Percentiles rank a stretch among this genome's conserved stretches.
Evolutionary conservation across 164 flowering plant species (phyloP).

Genomic region (Liriodendron chinense): DNA sequence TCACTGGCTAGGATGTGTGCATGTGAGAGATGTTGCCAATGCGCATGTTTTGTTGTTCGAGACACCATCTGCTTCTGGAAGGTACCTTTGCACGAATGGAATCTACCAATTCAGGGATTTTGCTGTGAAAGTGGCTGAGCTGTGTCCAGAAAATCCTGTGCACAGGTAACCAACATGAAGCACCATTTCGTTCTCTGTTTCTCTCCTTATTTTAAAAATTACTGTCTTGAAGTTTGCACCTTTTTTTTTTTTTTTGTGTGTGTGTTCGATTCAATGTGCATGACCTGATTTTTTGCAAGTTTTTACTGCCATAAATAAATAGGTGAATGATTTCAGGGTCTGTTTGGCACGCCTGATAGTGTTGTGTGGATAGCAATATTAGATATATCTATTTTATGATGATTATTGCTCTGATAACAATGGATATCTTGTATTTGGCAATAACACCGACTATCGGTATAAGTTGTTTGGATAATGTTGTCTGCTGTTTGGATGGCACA

Average conservation of each 20-base stretch:
- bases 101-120: slow-evolving; percentile 74
- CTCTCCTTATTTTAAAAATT: background rate
- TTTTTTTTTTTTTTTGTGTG: background rate
- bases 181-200: background rate
- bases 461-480: too few species aligned
- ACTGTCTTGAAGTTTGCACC: background rate
- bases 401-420: too few species aligned
- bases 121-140: slow-evolving; percentile 52
- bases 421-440: too few species aligned
- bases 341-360: too few species aligned
- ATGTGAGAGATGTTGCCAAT: slow-evolving; percentile 72
- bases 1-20: slow-evolving; percentile 83
- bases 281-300: background rate
- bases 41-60: slow-evolving; percentile 63
- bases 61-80: slow-evolving; percentile 63
- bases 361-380: too few species aligned
- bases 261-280: background rate
- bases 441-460: too few species aligned
- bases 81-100: slow-evolving; percentile 87
- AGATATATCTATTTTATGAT: too few species aligned
- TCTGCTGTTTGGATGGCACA: too few species aligned
- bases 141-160: slow-evolving; percentile 70
- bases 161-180: slow-evolving; percentile 47
- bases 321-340: background rate
- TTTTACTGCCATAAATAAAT: background rate